A percentile compares a stretch with the other conserved stretches of the same genome.
These are phyloP conservation scores for Phalaenopsis equestris DNA, from an alignment of 106 monocot species.

Conservation along the genomic window DNA sequence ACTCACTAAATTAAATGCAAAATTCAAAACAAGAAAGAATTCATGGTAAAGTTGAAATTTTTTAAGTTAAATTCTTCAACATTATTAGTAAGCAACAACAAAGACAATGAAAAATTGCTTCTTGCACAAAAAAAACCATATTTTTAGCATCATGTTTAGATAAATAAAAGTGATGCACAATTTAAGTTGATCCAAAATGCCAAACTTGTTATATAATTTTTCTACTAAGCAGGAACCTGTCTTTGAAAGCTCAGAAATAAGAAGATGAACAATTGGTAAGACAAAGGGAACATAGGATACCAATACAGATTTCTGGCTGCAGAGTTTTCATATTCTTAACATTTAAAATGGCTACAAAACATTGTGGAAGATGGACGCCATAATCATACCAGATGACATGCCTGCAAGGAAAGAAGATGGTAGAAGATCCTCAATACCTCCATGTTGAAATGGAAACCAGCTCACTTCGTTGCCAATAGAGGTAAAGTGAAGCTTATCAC, in stretches of 20 bases:
- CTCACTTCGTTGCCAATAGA: slow-evolving; percentile 78
- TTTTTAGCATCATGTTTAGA: neutral
- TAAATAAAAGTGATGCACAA: neutral
- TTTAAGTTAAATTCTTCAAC: neutral
- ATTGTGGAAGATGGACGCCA: neutral
- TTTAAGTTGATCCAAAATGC: neutral
- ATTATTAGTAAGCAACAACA: neutral
- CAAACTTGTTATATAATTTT: neutral
- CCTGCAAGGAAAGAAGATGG: too few species aligned
- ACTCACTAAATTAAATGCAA: too few species aligned
- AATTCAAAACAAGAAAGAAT: neutral
- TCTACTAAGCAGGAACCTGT: neutral
- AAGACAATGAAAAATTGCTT: neutral
- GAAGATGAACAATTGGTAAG: neutral
- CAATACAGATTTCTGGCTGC: too few species aligned
- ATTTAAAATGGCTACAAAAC: neutral
- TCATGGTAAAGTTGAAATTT: neutral
- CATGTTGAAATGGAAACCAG: slow-evolving; percentile 74
- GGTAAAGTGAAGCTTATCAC: slow-evolving; percentile 45
- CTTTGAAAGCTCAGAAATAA: neutral
- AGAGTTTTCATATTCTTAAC: neutral
- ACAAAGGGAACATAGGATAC: neutral
- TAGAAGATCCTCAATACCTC: slow-evolving; percentile 52
- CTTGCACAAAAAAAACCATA: too few species aligned
- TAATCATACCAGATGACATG: neutral